Evolutionary conservation across 768 basidiomycete species (phyloP).

Genomic region (Mycena latifolia): DNA sequence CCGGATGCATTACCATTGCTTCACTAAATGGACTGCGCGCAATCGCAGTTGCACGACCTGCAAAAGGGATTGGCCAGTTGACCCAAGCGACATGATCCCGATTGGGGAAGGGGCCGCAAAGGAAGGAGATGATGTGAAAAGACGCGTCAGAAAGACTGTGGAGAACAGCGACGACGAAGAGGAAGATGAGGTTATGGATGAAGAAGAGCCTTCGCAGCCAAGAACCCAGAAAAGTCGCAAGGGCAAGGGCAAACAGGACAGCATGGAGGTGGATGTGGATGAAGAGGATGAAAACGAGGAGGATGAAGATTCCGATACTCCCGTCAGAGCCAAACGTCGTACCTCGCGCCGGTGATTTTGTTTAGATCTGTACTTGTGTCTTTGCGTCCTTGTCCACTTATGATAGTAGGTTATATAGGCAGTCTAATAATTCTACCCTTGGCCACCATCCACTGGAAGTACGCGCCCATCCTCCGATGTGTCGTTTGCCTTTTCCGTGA

Average conservation of each 20-base stretch:
- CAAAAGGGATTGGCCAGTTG: conserved; percentile 68
- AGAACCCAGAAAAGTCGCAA: conserved; percentile 43
- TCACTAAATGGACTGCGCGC: conserved; percentile 60
- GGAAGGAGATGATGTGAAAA: conserved; percentile 66
- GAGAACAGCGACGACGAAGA: conserved; percentile 59
- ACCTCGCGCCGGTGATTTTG: conserved; percentile 21
- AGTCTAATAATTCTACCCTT: conserved; percentile 35
- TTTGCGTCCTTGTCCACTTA: too few relatives aligned
- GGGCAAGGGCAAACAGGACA: conserved; percentile 43
- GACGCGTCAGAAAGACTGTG: conserved; percentile 47
- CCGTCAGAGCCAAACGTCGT: conserved; percentile 36
- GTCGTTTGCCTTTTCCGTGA: conserved; percentile 61
- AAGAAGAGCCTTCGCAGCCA: conserved; percentile 46
- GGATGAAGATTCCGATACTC: conserved; percentile 39
- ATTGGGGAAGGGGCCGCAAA: conserved; percentile 79
- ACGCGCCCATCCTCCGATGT: conserved; percentile 61
- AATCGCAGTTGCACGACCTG: conserved; percentile 69
- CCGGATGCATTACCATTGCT: conserved; percentile 76
- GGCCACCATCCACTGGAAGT: conserved; percentile 34
- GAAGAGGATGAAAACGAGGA: conserved; percentile 48
- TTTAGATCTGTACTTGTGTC: too few relatives aligned
- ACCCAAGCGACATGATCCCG: conserved; percentile 60
- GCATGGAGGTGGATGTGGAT: conserved; percentile 58
- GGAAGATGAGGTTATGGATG: conserved; percentile 36
- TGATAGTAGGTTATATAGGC: not conserved